phyloP scores from a whole-genome alignment of 2,329 filamentous ascomycete genomes.

The Nothophaeocryptopus gaeumannii region DNA sequence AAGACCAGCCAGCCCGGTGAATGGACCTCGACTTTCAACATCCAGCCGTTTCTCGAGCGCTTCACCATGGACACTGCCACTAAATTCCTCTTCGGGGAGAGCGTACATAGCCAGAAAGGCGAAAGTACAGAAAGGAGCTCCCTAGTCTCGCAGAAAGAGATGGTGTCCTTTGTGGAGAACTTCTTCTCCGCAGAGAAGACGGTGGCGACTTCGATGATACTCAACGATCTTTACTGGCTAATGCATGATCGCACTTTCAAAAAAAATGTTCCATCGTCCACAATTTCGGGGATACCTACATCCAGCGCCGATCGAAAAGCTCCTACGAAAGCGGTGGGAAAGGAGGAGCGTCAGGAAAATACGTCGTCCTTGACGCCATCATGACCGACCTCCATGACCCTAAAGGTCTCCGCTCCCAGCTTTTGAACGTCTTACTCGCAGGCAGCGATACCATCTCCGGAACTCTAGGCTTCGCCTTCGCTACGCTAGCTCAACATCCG shows the following conservation, averaged over 20 bases:
- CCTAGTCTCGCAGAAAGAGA: background rate
- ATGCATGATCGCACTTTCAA: conserved; percentile 3
- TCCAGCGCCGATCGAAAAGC: conserved; percentile 1
- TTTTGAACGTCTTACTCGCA: conserved; percentile 48
- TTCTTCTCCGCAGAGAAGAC: background rate
- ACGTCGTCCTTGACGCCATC: conserved; percentile 59
- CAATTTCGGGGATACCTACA: conserved; percentile 2
- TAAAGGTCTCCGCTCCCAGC: conserved; percentile 39
- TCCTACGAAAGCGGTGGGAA: conserved; percentile 9
- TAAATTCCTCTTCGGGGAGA: conserved; percentile 5
- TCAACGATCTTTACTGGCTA: conserved; percentile 4
- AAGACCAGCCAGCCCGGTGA: background rate
- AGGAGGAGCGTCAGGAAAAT: conserved; percentile 34
- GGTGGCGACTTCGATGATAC: background rate
- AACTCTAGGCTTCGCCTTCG: conserved; percentile 42
- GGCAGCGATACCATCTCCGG: conserved; percentile 51
- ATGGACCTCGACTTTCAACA: background rate
- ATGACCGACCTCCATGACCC: conserved; percentile 44
- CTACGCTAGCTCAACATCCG: conserved; percentile 20
- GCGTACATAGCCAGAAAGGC: background rate
- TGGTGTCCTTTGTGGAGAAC: background rate
- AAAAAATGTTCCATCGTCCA: conserved; percentile 6
- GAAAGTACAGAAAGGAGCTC: background rate
- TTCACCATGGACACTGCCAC: conserved; percentile 9
- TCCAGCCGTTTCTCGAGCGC: conserved; percentile 5